Conservation (phyloP, 2,329 filamentous ascomycete genomes). For the Cordyceps farinosa region DNA sequence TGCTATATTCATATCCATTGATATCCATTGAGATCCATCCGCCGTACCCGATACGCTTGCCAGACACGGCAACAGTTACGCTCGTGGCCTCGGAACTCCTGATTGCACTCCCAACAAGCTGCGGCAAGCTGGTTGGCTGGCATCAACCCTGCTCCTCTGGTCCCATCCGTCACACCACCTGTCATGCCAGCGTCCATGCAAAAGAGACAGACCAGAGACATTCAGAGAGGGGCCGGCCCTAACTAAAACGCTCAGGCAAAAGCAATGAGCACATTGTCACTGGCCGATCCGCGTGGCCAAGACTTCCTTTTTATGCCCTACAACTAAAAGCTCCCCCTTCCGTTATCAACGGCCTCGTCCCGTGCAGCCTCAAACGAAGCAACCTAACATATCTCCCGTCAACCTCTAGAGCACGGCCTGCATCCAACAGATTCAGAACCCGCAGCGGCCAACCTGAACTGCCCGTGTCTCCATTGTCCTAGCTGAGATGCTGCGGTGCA, state of each 20-base stretch:
- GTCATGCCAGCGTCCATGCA: conserved; percentile 7
- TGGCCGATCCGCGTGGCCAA: not conserved
- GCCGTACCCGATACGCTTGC: conserved; percentile 5
- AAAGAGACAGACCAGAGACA: not conserved
- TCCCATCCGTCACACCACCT: conserved; percentile 9
- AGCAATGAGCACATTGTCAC: conserved; percentile 10
- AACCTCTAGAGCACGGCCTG: not conserved
- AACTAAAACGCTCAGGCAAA: conserved; percentile 9
- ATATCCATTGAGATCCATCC: not conserved
- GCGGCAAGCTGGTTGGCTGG: not conserved
- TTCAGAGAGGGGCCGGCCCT: not conserved
- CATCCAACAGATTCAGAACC: conserved; percentile 5
- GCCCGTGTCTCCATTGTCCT: conserved; percentile 3
- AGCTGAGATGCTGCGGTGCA: conserved; percentile 8
- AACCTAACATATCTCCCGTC: not conserved
- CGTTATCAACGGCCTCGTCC: not conserved
- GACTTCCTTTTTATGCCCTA: conserved; percentile 4
- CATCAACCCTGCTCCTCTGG: conserved; percentile 3
- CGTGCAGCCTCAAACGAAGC: not conserved
- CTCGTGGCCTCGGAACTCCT: not conserved
- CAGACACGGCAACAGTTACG: not conserved
- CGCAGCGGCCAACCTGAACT: not conserved
- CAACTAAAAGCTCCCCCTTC: not conserved
- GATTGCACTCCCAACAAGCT: not conserved
- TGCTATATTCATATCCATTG: not conserved